A percentile compares a stretch with the other conserved stretches of the same genome.
Evolutionary conservation across 2,329 filamentous ascomycete genomes (phyloP).

Genomic region (Furcasterigmium sp.): DNA sequence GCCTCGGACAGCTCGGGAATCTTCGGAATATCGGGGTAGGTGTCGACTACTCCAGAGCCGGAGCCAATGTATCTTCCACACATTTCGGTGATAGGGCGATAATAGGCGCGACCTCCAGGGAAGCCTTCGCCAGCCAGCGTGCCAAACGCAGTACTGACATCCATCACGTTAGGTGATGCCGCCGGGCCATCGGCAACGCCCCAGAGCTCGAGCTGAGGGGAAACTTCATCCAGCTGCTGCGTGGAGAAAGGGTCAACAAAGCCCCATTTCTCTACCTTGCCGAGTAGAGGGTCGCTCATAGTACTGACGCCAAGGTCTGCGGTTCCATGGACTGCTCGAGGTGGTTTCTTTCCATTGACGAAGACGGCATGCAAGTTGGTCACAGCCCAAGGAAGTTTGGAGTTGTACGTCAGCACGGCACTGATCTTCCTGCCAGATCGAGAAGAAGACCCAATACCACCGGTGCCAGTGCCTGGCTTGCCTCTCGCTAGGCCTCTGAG

Average conservation of each 20-base stretch:
- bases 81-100: constrained; percentile 67
- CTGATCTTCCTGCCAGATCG: constrained; percentile 57
- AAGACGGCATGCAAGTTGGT: constrained; percentile 79
- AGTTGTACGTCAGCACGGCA: constrained; percentile 80
- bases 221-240: constrained; percentile 72
- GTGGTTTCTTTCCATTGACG: constrained; percentile 64
- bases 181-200: constrained; percentile 76
- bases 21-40: constrained; percentile 69
- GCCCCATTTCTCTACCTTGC: constrained; percentile 78
- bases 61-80: constrained; percentile 69
- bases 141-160: constrained; percentile 81
- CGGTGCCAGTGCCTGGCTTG: constrained; percentile 60
- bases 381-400: constrained; percentile 72
- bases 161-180: constrained; percentile 80
- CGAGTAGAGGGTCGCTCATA: constrained; percentile 71
- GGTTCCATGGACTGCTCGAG: constrained; percentile 78
- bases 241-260: constrained; percentile 69
- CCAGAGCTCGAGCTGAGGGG: constrained; percentile 67
- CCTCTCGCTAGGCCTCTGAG: constrained; percentile 77
- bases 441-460: constrained; percentile 45
- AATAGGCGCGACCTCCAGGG: constrained; percentile 76
- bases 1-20: constrained; percentile 66
- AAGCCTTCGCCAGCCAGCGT: constrained; percentile 82
- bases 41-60: constrained; percentile 54
- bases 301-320: constrained; percentile 74